Evolutionary conservation across 1,284 basidiomycete species (phyloP), one percentile per base, ranked within the genome.

Genomic region (Bjerkandera adusta): DNA sequence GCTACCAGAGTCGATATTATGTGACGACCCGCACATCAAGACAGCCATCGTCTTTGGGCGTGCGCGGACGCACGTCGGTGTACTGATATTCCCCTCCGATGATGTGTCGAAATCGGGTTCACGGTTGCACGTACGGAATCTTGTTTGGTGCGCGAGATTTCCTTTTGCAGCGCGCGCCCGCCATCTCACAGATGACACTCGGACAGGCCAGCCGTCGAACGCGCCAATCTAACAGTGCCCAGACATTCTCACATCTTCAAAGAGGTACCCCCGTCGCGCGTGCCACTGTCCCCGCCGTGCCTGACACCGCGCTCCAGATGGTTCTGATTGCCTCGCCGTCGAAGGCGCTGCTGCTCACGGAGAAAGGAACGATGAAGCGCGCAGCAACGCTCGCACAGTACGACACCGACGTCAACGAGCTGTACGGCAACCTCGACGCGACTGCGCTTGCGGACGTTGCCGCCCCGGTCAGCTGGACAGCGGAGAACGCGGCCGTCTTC

Each of bases 241-340:
- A 61, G 66, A 27, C 69, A 72, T 36, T 68, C 68, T n/a, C 57
- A 71, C 15, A 54, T 73, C 12, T 70, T 70, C 57, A 73, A 60
- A 45, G 59, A 63, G 54, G 61, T 60, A 11, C 10, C n/a, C n/a
- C n/a, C n/a, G n/a, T n/a, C n/a, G n/a, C n/a, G n/a, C n/a, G 8
- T 11, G 47, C 12, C n/a, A n/a, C n/a, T n/a, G 4, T 4, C 24
- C n/a, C 7, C 24, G 29, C 10, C n/a, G n/a, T n/a, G n/a, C n/a
- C n/a, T 6, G 13, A 18, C 12, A 8, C 35, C 12, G 12, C 8
- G 40, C 10, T 15, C 24, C 15, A 67, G 68, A 69, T 68, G 68
- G 64, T 69, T 34, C 24, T 67, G 5, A 60, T 69, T 2, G 53
- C 67, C 0, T 54, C 50, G 1, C 61, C 66, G 0, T 51, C 51